Evolutionary conservation across 371 early-diverging fungal genomes (phyloP), one percentile per base, ranked within the genome.

Genomic region (Cokeromyces recurvatus): DNA sequence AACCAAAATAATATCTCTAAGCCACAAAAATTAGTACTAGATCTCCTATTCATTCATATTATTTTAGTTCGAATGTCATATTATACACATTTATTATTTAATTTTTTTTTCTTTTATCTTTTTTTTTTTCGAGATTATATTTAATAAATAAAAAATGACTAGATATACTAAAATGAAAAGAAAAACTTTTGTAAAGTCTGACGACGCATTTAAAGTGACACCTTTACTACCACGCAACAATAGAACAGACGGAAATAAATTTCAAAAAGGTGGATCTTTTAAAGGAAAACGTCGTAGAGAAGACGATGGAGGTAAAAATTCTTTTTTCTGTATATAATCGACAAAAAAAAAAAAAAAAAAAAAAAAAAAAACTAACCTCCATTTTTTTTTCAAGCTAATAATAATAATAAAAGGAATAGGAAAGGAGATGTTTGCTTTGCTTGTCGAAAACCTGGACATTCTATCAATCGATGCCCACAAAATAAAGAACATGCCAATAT

Each of bases 361-460:
- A n/a, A n/a, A n/a, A n/a, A n/a, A n/a, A n/a, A n/a, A n/a, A n/a
- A n/a, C n/a, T n/a, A n/a, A n/a, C n/a, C n/a, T n/a, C n/a, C n/a
- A n/a, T n/a, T n/a, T n/a, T n/a, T n/a, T n/a, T n/a, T n/a, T n/a
- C 39, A 22, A 11, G 29, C 29, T 29, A 11, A 29, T 29, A 29
- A 29, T 29, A 11, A 29, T 29, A 29, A 0, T 16, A 29, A 9
- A 48, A 48, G 15, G 48, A 39, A 21, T 41, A 44, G 29, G 38
- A 46, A 12, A 0, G 43, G 46, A 6, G 59, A 81, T 84, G 76
- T 80, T 2, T 95, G 95, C 65, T 94, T 91, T 68, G 75, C 77
- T 10, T 95, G 95, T 62, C 76, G 94, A 37, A 63, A 87, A 44
- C 73, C 67, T 15, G 95, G 94, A 16, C 95, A 95, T 59, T 80